phyloP scores from a whole-genome alignment of 1,284 basidiomycete genomes.

The Pseudozyma tsukubaensis region DNA sequence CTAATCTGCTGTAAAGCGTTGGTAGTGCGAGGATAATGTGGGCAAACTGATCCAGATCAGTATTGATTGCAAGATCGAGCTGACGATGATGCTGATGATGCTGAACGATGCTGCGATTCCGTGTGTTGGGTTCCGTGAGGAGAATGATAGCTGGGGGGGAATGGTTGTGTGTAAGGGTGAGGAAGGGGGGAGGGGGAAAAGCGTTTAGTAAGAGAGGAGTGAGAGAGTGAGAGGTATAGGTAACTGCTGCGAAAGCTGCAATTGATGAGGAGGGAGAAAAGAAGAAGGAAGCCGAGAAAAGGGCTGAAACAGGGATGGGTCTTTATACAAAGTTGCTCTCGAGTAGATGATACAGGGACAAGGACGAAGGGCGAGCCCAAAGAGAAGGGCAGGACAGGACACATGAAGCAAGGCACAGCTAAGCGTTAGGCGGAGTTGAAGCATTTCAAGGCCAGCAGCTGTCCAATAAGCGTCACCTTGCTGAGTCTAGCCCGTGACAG shows the following conservation, averaged over 20 bases:
- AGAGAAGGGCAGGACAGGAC: neutral
- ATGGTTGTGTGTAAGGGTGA: conserved; percentile 3
- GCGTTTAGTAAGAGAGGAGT: conserved; percentile 8
- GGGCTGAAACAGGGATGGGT: conserved; percentile 4
- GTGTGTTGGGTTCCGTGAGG: conserved; percentile 4
- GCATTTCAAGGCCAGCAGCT: conserved; percentile 13
- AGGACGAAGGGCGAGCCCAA: neutral
- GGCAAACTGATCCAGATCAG: conserved; percentile 17
- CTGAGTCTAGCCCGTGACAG: neutral
- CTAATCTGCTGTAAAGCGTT: too few relatives aligned
- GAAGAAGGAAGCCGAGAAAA: conserved; percentile 17
- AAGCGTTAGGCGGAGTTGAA: conserved; percentile 22
- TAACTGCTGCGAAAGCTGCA: conserved; percentile 34
- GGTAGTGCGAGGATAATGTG: too few relatives aligned
- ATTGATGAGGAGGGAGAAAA: conserved; percentile 35
- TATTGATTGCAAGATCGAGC: neutral
- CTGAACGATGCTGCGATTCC: neutral
- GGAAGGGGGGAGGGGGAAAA: conserved; percentile 4
- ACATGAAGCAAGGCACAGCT: conserved; percentile 1
- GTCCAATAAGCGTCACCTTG: neutral
- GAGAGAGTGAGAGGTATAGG: conserved; percentile 12
- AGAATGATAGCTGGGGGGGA: conserved; percentile 1
- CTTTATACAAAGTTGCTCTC: conserved; percentile 28
- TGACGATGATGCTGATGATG: neutral
- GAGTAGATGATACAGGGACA: conserved; percentile 9